Conservation (phyloP, 331 rosid genomes). For the Acacia concinna region DNA sequence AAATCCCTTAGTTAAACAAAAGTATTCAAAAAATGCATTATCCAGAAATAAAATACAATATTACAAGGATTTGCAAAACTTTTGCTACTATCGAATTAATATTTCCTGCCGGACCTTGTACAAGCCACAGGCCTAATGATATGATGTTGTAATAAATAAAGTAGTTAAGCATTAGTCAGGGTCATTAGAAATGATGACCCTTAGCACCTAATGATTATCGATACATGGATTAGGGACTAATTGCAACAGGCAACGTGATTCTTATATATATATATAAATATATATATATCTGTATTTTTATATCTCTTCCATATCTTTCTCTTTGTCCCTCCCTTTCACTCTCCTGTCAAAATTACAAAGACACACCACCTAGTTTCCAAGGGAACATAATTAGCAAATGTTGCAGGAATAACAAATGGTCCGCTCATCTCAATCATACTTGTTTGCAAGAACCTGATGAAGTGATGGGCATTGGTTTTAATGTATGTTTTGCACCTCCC, state of each 20-base stretch:
- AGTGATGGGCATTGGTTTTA: neutral
- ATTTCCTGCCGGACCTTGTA: neutral
- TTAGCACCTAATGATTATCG: neutral
- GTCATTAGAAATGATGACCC: neutral
- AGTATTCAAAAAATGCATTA: neutral
- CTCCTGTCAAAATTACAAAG: neutral
- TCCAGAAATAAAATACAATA: neutral
- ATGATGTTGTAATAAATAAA: neutral
- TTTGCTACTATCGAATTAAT: neutral
- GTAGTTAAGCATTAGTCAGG: neutral
- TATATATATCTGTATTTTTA: no score
- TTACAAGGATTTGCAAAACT: neutral
- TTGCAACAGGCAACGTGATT: neutral
- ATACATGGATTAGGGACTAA: neutral
- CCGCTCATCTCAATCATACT: neutral
- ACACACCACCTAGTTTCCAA: neutral
- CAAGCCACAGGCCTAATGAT: neutral
- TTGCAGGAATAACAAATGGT: neutral
- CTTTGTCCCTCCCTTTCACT: neutral
- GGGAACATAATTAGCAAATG: neutral
- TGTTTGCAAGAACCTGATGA: neutral
- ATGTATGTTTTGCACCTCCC: no score
- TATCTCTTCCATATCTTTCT: neutral
- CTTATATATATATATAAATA: no score
- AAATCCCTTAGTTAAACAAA: neutral